Evolutionary conservation across 805 yeast species (phyloP), one percentile per base, ranked within the genome.

Genomic region (Priceomyces castillae): DNA sequence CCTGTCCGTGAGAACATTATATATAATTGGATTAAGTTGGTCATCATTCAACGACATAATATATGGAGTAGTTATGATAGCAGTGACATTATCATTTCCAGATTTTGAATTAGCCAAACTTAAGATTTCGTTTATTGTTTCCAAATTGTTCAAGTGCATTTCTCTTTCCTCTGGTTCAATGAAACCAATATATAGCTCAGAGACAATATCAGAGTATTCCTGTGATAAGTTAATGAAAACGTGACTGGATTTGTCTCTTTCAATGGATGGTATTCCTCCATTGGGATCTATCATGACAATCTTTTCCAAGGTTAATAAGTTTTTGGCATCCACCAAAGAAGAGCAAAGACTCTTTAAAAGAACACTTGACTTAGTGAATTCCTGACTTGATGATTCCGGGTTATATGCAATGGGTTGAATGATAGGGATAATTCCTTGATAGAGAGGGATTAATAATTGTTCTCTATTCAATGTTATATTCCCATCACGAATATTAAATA

Each of bases 231-330:
- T 92, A 45, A 92, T 82, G 46, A 85, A 84, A 1, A 94, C 95
- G 62, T 94, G 99, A 14, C 95, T 78, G 3, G 90, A 81, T 44
- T 82, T 80, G 45, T 81, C 77, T 46, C 98, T 73, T 57, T 89
- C 96, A 18, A 81, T 69, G 0, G 95, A 85, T 0, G 98, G 98
- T 5, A 89, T 84, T 0, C 99, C 99, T 1, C 99, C 99, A 15
- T 76, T 59, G 1, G 82, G 78, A 54, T 90, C 97, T 23, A 94
- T 69, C 48, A 83, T 81, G 6, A 92, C 78, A 22, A 92, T 65
- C 52, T 94, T 94, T 49, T 94, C 99, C 34, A 94, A 76, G 0
- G 82, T 70, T n/a, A 72, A 59, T 20, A 72, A 49, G 39, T 66
- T 65, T 35, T 58, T 46, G 15, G 56, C 46, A 3, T 57, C 48